Percentiles rank a stretch among this genome's conserved stretches.
phyloP scores from a whole-genome alignment of 208 protist species.

The Novymonas esmeraldas region DNA sequence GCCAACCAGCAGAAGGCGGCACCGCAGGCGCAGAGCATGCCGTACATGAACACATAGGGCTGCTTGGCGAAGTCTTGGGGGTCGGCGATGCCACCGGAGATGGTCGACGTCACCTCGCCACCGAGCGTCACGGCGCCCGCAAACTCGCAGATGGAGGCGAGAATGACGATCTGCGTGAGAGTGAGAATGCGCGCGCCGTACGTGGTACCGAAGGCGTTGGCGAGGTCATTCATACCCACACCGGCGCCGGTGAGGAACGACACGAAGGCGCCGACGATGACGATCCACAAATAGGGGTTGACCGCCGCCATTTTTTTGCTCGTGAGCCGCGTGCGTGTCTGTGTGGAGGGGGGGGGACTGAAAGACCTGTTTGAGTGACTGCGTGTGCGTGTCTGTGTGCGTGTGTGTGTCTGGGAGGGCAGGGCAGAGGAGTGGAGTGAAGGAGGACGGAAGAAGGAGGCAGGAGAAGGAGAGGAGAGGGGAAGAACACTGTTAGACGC shows the following conservation, averaged over 20 bases:
- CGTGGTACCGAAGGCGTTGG: slow-evolving; percentile 86
- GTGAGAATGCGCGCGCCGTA: slow-evolving; percentile 75
- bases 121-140: slow-evolving; percentile 62
- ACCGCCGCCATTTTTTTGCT: slow-evolving; percentile 29
- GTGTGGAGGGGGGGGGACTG: no score
- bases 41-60: slow-evolving; percentile 79
- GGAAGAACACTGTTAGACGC: neutral
- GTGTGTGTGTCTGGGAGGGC: no score
- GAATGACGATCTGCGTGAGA: slow-evolving; percentile 69
- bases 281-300: slow-evolving; percentile 72
- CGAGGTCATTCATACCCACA: slow-evolving; percentile 87
- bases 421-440: neutral
- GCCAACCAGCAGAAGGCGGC: slow-evolving; percentile 53
- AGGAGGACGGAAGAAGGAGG: neutral
- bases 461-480: neutral
- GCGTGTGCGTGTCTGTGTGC: neutral
- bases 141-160: slow-evolving; percentile 79
- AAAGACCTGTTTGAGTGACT: no score
- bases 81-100: slow-evolving; percentile 57
- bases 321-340: neutral
- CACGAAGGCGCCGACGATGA: slow-evolving; percentile 58
- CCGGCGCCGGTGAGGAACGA: slow-evolving; percentile 66
- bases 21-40: slow-evolving; percentile 57
- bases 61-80: slow-evolving; percentile 35
- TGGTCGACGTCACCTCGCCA: slow-evolving; percentile 58